Conservation (phyloP, 179 eudicot genomes). For the Carnegiea gigantea region DNA sequence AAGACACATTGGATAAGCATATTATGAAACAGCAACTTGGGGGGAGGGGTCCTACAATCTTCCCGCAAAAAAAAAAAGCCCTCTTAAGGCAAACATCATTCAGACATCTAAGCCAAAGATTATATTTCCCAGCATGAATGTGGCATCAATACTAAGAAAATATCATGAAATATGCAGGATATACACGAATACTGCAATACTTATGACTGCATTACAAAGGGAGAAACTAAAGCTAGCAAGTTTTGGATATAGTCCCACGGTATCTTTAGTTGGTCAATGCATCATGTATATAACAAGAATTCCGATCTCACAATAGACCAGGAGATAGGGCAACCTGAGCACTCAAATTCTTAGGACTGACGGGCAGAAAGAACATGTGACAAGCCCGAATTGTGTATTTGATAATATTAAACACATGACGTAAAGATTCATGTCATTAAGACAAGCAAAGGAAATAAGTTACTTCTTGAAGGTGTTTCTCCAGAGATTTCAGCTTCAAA, state of each 20-base stretch:
- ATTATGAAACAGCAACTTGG: too few relatives aligned
- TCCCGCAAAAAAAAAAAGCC: too few relatives aligned
- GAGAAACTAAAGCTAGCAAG: neutral
- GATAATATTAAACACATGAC: neutral
- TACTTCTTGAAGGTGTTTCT: conserved; percentile 95
- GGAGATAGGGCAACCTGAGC: neutral
- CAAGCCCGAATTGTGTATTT: neutral
- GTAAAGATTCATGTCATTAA: neutral
- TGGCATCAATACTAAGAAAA: neutral
- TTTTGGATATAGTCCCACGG: neutral
- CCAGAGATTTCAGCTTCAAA: conserved; percentile 75
- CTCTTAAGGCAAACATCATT: too few relatives aligned
- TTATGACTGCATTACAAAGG: neutral
- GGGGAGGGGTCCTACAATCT: too few relatives aligned
- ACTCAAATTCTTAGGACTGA: neutral
- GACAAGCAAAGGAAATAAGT: conserved; percentile 28
- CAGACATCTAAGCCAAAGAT: too few relatives aligned
- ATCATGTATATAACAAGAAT: neutral
- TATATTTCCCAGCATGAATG: neutral
- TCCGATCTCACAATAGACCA: neutral
- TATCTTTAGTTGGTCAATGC: neutral
- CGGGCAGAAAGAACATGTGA: neutral
- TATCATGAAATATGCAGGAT: neutral
- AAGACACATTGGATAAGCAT: neutral
- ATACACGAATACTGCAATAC: neutral